Evolutionary conservation across 768 basidiomycete species (phyloP).

Genomic region (Mycena latifolia): DNA sequence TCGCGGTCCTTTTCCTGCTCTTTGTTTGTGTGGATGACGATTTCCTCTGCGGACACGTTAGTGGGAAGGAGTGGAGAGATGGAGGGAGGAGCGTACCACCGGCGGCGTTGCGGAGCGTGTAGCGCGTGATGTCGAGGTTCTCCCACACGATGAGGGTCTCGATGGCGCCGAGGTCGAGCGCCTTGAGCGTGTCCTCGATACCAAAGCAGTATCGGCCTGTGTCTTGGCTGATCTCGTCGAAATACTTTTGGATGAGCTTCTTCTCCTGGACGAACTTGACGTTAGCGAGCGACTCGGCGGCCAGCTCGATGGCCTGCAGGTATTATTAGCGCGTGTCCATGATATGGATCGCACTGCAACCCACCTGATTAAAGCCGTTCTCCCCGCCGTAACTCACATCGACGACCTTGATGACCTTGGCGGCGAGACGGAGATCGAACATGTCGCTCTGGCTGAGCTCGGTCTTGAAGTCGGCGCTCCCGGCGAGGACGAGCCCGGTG

Average conservation of each 20-base stretch:
- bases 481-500: slow-evolving; percentile 94
- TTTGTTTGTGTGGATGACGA: slow-evolving; percentile 81
- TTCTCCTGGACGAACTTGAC: slow-evolving; percentile 99
- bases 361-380: slow-evolving; percentile 99
- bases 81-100: slow-evolving; percentile 65
- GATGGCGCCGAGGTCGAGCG: slow-evolving; percentile 94
- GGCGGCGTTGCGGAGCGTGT: slow-evolving; percentile 91
- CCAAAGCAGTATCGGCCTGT: slow-evolving; percentile 98
- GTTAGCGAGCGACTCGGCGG: slow-evolving; percentile 95
- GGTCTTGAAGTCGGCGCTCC: slow-evolving; percentile 98
- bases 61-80: not conserved
- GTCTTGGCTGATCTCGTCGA: slow-evolving; percentile 99
- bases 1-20: slow-evolving; percentile 94
- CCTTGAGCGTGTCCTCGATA: slow-evolving; percentile 96
- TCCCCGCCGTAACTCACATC: slow-evolving; percentile 99
- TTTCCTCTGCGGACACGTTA: slow-evolving; percentile 70
- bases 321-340: not conserved
- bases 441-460: slow-evolving; percentile 96
- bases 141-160: slow-evolving; percentile 99
- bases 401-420: slow-evolving; percentile 97
- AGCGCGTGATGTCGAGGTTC: slow-evolving; percentile 92
- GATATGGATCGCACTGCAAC: slow-evolving; percentile 28
- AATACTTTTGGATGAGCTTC: slow-evolving; percentile 96
- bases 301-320: slow-evolving; percentile 93
- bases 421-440: slow-evolving; percentile 89